Percentiles rank a stretch among this genome's conserved stretches.
Conservation (phyloP, 768 basidiomycete species). For the Phlebiopsis gigantea region DNA sequence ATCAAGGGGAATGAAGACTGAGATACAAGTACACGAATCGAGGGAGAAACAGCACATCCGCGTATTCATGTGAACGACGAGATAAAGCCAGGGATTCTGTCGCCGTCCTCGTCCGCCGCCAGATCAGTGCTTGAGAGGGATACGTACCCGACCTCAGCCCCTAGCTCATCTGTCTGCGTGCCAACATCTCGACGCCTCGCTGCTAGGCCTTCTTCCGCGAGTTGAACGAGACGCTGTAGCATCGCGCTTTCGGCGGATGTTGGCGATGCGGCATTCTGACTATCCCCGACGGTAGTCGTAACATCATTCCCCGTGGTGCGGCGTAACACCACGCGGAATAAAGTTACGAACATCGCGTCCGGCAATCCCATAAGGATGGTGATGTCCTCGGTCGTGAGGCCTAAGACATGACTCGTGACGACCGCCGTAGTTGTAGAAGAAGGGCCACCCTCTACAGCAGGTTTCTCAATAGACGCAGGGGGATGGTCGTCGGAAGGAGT, state of each 20-base stretch:
- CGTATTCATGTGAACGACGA: not conserved
- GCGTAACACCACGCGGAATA: not conserved
- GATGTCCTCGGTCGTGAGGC: not conserved
- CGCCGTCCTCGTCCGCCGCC: too few relatives aligned
- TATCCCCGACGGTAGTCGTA: not conserved
- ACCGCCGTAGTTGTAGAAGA: not conserved
- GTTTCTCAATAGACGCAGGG: not conserved
- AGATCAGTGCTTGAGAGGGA: not conserved
- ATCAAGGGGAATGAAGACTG: too few relatives aligned
- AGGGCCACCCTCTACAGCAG: too few relatives aligned
- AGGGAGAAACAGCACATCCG: not conserved
- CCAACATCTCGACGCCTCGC: not conserved
- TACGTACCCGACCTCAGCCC: not conserved
- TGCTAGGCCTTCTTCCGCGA: not conserved
- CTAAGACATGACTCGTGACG: not conserved
- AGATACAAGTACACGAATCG: too few relatives aligned
- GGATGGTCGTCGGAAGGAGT: not conserved
- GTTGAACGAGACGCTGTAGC: not conserved
- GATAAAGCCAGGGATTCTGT: not conserved
- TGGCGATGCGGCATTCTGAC: not conserved
- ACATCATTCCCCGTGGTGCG: not conserved
- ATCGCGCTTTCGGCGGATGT: not conserved
- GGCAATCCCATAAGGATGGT: not conserved
- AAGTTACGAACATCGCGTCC: not conserved
- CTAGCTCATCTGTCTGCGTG: not conserved